phyloP scores from a whole-genome alignment of 805 yeast genomes.

The Lipomyces starkeyi region DNA sequence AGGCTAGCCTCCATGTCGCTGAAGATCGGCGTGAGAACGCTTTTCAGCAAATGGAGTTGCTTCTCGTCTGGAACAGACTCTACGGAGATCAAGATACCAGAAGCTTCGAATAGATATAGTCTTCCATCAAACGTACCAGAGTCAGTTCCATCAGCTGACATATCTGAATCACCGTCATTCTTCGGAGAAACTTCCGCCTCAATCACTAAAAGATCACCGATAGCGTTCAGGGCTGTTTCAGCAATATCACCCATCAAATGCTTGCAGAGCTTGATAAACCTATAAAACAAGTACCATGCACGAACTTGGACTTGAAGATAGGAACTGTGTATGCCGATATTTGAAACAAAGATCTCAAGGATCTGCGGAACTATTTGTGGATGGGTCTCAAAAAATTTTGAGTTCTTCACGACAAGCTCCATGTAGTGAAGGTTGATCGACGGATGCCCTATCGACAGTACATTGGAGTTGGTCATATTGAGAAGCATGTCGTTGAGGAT shows the following conservation, averaged over 20 bases:
- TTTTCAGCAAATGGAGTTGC: constrained; percentile 45
- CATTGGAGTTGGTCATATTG: constrained; percentile 56
- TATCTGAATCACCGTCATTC: constrained; percentile 49
- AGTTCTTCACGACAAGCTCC: constrained; percentile 83
- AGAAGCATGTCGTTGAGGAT: constrained; percentile 65
- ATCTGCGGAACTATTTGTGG: constrained; percentile 61
- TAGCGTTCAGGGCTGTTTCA: constrained; percentile 63
- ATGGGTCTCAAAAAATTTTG: constrained; percentile 60
- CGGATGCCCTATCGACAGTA: constrained; percentile 70
- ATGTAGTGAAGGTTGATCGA: constrained; percentile 79
- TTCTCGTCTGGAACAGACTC: constrained; percentile 53
- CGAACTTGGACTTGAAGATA: constrained; percentile 77
- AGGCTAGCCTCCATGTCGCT: constrained; percentile 71
- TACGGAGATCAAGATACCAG: constrained; percentile 72
- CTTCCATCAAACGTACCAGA: constrained; percentile 75
- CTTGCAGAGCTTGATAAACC: constrained; percentile 78
- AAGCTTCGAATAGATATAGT: constrained; percentile 80
- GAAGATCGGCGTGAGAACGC: constrained; percentile 76
- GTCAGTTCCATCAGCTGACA: constrained; percentile 58
- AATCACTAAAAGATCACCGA: constrained; percentile 64
- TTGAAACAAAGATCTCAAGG: constrained; percentile 77
- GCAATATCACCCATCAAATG: constrained; percentile 63
- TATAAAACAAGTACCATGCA: constrained; percentile 87
- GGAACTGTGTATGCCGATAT: constrained; percentile 78
- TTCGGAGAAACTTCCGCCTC: constrained; percentile 57